phyloP scores from a whole-genome alignment of 495 filamentous ascomycete genomes.

The Aspergillus panamensis region DNA sequence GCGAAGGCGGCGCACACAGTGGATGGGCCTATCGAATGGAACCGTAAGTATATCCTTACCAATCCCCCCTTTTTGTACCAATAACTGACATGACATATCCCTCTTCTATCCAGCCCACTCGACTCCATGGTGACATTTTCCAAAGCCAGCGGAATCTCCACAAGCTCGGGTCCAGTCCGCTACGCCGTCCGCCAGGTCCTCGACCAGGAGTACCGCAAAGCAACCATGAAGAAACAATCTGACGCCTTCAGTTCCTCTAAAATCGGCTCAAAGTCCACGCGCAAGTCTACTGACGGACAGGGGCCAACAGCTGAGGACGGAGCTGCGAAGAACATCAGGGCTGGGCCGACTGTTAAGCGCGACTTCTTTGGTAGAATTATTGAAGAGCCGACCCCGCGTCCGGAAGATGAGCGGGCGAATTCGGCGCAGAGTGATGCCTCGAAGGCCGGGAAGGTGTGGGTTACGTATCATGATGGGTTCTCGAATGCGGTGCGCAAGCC shows the following conservation, averaged over 20 bases:
- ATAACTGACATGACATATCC: neutral
- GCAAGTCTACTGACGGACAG: constrained; percentile 36
- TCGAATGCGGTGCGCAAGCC: constrained; percentile 95
- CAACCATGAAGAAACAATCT: constrained; percentile 56
- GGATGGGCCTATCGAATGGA: constrained; percentile 93
- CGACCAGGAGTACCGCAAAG: constrained; percentile 79
- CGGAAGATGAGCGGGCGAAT: constrained; percentile 12
- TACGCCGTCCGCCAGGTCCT: constrained; percentile 91
- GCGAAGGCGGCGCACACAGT: constrained; percentile 48
- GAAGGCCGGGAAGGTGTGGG: constrained; percentile 69
- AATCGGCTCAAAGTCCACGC: constrained; percentile 30
- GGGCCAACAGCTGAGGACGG: constrained; percentile 34
- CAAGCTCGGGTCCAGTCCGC: constrained; percentile 62
- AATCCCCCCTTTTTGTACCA: neutral
- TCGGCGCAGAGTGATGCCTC: constrained; percentile 31
- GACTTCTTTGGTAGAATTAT: constrained; percentile 89
- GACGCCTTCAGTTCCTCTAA: constrained; percentile 52
- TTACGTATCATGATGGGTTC: constrained; percentile 93
- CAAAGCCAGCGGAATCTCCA: constrained; percentile 29
- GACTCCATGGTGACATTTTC: constrained; percentile 59
- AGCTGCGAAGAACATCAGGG: constrained; percentile 13
- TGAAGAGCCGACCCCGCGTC: constrained; percentile 38
- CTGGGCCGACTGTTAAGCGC: constrained; percentile 52
- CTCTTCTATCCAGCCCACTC: constrained; percentile 49
- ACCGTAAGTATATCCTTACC: constrained; percentile 56